Evolutionary conservation across 805 yeast genomes (phyloP), one percentile per base, ranked within the genome.

Genomic region (Candida broadrunensis): DNA sequence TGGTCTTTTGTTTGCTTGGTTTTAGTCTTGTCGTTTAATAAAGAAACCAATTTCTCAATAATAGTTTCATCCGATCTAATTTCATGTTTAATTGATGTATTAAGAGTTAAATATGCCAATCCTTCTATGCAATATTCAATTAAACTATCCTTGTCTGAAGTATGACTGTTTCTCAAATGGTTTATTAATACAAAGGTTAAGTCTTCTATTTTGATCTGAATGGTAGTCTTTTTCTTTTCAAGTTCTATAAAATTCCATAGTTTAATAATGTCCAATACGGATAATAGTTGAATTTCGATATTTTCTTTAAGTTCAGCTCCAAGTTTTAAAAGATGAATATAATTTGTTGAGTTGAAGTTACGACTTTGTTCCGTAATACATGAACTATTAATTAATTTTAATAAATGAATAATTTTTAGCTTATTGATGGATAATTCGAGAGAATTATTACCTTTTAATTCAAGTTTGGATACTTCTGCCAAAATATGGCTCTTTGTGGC

Each of bases 291-390:
- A n/a, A 63, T 47, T 11, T 29, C 32, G 16, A 55, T 52, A 0
- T 41, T 12, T 23, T 36, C 32, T 33, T 48, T 48, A 5, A 49
- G 31, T 5, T 40, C 42, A 9, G 71, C 42, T 0, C 75, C 72
- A 30, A 58, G 54, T 16, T 72, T 56, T 17, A 80, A 52, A 0
- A 75, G 49, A 4, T 58, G 52, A 27, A 70, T 44, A 54, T 75
- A 81, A 35, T 68, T 63, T 16, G 68, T 63, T 1, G 77, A 62
- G 32, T 78, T 74, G 31, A 63, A 61, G n/a, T 55, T 58, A 41
- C 85, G 68, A 24, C 80, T 67, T 1, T 60, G 52, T 30, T 79
- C 81, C 39, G 72, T 74, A 18, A 78, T 65, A 47, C 84, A 77
- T 0, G 81, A 61, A 20, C 56, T 49, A 25, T 58, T 51, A 2